A percentile compares a stretch with the other conserved stretches of the same genome.
Conservation (phyloP, 1,284 basidiomycete genomes). For the Golubevia pallescens region DNA sequence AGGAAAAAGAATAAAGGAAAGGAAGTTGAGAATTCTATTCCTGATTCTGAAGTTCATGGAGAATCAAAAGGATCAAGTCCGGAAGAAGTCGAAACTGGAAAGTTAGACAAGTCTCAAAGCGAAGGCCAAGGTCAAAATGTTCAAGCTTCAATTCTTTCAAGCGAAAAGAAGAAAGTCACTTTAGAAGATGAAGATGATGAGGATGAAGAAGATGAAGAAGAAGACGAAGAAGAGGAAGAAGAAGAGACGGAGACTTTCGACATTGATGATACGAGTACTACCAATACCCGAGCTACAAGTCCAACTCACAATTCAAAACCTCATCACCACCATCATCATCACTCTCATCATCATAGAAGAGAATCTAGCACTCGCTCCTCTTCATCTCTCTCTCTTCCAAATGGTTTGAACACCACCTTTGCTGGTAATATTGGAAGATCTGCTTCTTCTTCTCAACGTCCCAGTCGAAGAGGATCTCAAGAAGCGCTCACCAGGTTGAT, state of each 20-base stretch:
- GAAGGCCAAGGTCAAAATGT: too few relatives aligned
- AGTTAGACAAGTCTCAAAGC: constrained; percentile 43
- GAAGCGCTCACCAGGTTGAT: too few relatives aligned
- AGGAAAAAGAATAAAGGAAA: too few relatives aligned
- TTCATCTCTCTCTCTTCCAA: too few relatives aligned
- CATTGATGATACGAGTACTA: constrained; percentile 53
- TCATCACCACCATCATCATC: constrained; percentile 14
- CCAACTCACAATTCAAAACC: constrained; percentile 10
- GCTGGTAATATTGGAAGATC: too few relatives aligned
- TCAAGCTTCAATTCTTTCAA: too few relatives aligned
- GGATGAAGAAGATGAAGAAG: constrained; percentile 23
- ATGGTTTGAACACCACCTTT: too few relatives aligned
- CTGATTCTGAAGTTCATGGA: too few relatives aligned
- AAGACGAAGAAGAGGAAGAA: constrained; percentile 10
- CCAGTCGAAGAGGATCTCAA: too few relatives aligned
- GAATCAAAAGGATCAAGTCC: constrained; percentile 20
- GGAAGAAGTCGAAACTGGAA: constrained; percentile 18
- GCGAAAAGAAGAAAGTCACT: background rate
- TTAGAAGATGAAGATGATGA: constrained; percentile 19
- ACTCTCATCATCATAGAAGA: constrained; percentile 4
- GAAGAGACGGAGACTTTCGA: constrained; percentile 45
- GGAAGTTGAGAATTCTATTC: too few relatives aligned
- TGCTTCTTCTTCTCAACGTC: too few relatives aligned
- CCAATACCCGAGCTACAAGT: constrained; percentile 31
- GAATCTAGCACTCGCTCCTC: background rate